Percentiles rank a stretch among this genome's conserved stretches.
Conservation (phyloP, 1,284 basidiomycete species). For the Peniophora sp. region DNA sequence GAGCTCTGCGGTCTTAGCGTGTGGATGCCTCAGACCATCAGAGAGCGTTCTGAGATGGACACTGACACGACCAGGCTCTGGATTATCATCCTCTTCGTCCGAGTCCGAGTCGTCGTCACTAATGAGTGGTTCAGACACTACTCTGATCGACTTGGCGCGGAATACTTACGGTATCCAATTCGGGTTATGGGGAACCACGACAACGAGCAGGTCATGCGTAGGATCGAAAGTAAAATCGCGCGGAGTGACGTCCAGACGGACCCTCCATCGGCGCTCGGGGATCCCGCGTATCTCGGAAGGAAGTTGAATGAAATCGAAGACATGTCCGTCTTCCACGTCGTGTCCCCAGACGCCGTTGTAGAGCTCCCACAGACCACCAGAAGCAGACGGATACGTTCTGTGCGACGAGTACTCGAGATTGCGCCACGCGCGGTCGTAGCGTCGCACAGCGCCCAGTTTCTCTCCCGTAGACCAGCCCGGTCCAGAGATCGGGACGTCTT, state of each 20-base stretch:
- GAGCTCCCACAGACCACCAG: slow-evolving; percentile 39
- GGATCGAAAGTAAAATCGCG: slow-evolving; percentile 61
- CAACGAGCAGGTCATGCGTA: slow-evolving; percentile 48
- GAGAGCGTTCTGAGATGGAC: slow-evolving; percentile 40
- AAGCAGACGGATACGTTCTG: slow-evolving; percentile 28
- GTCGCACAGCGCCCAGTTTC: slow-evolving; percentile 32
- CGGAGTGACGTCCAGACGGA: slow-evolving; percentile 31
- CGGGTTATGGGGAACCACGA: too few relatives aligned
- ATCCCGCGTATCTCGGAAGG: slow-evolving; percentile 42
- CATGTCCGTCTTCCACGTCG: slow-evolving; percentile 13
- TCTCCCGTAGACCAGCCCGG: slow-evolving; percentile 19
- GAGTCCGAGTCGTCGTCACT: neutral
- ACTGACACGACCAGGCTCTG: too few relatives aligned
- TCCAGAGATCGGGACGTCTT: slow-evolving; percentile 28
- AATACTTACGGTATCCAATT: slow-evolving; percentile 25
- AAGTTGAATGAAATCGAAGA: slow-evolving; percentile 38
- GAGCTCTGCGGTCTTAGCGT: slow-evolving; percentile 28
- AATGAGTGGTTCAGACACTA: neutral
- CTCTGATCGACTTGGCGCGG: neutral
- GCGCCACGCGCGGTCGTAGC: slow-evolving; percentile 41
- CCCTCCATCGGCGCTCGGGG: slow-evolving; percentile 37
- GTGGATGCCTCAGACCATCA: slow-evolving; percentile 38
- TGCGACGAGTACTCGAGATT: slow-evolving; percentile 29
- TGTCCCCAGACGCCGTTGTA: slow-evolving; percentile 54
- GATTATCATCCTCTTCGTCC: too few relatives aligned